Conservation (phyloP, 352 stramenopile species). For the Paralagenidium karlingii region DNA sequence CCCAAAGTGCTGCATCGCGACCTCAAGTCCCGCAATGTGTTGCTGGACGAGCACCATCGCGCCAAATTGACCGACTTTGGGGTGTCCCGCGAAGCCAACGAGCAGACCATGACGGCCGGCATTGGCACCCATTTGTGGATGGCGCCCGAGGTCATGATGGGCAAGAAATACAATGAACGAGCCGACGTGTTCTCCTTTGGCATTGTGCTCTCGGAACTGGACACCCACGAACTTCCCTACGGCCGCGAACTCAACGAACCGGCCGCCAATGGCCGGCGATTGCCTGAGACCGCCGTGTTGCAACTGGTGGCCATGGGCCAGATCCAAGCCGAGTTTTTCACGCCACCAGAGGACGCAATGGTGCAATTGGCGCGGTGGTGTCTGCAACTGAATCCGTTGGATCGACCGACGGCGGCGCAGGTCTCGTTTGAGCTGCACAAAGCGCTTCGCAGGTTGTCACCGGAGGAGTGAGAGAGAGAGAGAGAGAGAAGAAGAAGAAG, state of each 20-base stretch:
- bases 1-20: constrained; percentile 36
- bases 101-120: constrained; percentile 80
- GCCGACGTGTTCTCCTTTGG: constrained; percentile 84
- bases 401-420: no score
- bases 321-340: no score
- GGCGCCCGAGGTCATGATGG: constrained; percentile 67
- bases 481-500: no score
- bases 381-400: no score
- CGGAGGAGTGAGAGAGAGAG: no score
- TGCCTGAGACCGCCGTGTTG: no score
- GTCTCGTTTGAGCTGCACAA: no score
- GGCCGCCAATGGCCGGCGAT: no score
- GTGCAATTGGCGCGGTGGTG: no score
- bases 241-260: constrained; percentile 78
- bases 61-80: constrained; percentile 44
- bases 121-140: constrained; percentile 65
- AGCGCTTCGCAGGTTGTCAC: no score
- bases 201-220: constrained; percentile 87
- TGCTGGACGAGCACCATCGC: constrained; percentile 19
- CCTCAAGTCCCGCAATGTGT: constrained; percentile 26
- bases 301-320: no score
- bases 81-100: constrained; percentile 58
- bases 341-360: no score
- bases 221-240: constrained; percentile 77
- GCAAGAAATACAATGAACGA: constrained; percentile 84